Conservation (phyloP, 306 rosid species). For the Rubus parviflorus region DNA sequence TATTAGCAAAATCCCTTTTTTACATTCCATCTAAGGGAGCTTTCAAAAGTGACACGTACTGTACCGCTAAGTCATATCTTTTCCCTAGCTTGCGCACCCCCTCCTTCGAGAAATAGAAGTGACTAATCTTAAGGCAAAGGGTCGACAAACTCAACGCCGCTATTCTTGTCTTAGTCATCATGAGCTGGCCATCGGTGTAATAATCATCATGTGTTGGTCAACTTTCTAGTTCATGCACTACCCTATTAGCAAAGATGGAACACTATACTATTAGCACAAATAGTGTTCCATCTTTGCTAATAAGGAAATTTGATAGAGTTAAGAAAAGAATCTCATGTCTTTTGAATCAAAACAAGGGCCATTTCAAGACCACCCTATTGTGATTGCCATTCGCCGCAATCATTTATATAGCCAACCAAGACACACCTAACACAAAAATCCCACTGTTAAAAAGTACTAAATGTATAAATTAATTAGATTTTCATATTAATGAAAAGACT, state of each 20-base stretch:
- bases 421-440: not conserved
- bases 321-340: not conserved
- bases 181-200: too few relatives aligned
- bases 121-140: too few relatives aligned
- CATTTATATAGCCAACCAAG: slow-evolving; percentile 16
- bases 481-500: not conserved
- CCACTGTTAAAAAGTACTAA: not conserved
- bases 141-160: too few relatives aligned
- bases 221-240: not conserved
- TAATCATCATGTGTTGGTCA: not conserved
- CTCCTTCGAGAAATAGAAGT: too few relatives aligned
- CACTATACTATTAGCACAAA: too few relatives aligned
- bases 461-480: not conserved
- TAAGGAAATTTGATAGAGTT: not conserved
- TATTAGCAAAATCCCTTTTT: not conserved
- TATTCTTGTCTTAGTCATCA: too few relatives aligned
- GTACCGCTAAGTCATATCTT: too few relatives aligned
- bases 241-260: too few relatives aligned
- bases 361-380: not conserved
- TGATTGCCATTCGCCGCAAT: slow-evolving; percentile 12
- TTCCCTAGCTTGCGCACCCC: too few relatives aligned
- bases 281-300: not conserved
- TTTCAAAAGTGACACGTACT: too few relatives aligned
- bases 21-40: too few relatives aligned
- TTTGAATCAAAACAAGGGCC: not conserved